Evolutionary conservation across 2,329 filamentous ascomycete species (phyloP).

Genomic region (Xylariales sp.): DNA sequence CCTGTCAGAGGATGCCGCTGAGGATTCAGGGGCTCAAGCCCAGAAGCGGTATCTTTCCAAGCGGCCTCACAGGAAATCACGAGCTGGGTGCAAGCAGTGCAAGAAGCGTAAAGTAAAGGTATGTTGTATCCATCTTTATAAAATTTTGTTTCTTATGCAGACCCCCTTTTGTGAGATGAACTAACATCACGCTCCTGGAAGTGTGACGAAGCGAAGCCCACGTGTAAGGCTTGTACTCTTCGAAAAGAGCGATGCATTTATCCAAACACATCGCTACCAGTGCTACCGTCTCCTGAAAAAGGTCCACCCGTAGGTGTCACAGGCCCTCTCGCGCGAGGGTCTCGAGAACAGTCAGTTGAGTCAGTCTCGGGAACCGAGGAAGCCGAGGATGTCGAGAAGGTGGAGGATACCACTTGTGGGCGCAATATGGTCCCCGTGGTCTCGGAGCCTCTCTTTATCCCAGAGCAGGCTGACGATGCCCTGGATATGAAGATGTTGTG

Average conservation of each 20-base stretch:
- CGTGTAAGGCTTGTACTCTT: constrained; percentile 61
- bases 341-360: constrained; percentile 22
- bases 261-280: constrained; percentile 42
- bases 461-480: constrained; percentile 50
- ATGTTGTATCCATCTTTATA: background rate
- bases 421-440: constrained; percentile 38
- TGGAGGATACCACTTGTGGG: background rate
- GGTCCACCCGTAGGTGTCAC: background rate
- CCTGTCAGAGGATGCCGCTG: background rate
- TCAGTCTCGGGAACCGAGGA: constrained; percentile 7
- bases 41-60: constrained; percentile 58
- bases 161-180: constrained; percentile 5
- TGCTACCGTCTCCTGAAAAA: constrained; percentile 15
- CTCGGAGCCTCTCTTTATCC: constrained; percentile 53
- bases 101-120: constrained; percentile 64
- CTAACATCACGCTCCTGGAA: constrained; percentile 42
- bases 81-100: constrained; percentile 65
- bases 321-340: constrained; percentile 13
- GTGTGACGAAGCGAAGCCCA: constrained; percentile 64
- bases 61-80: constrained; percentile 66
- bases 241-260: constrained; percentile 63
- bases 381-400: constrained; percentile 2
- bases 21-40: constrained; percentile 8
- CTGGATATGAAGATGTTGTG: constrained; percentile 66
- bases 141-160: background rate